Conservation (phyloP, 129 eudicot species). For the Lactuca sativa region DNA sequence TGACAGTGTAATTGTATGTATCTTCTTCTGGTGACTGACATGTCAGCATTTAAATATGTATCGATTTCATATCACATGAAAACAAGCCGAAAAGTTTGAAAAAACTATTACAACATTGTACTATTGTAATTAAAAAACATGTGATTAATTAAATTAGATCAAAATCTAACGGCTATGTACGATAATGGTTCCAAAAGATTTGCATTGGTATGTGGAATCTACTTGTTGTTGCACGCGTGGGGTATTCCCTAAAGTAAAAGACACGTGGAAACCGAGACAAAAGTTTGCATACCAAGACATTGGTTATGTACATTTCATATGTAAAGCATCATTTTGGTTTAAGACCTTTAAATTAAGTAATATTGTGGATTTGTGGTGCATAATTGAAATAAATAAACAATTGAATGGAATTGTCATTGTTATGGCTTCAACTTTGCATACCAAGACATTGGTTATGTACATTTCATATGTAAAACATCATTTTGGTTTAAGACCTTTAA, state of each 20-base stretch:
- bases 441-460: conserved; percentile 7
- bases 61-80: conserved; percentile 19
- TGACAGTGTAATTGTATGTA: conserved; percentile 26
- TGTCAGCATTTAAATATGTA: conserved; percentile 1
- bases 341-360: background rate
- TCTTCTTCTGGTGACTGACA: conserved; percentile 17
- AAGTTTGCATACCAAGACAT: conserved; percentile 12
- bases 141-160: background rate
- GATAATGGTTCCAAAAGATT: background rate
- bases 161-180: conserved; percentile 20
- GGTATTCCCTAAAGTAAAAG: background rate
- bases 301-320: background rate
- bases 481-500: background rate
- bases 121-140: conserved; percentile 7
- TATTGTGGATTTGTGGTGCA: too few species aligned
- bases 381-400: too few species aligned
- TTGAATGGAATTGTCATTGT: too few species aligned
- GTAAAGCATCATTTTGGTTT: background rate
- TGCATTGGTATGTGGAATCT: conserved; percentile 21
- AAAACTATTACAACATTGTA: background rate
- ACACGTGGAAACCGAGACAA: conserved; percentile 8
- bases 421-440: background rate
- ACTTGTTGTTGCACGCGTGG: conserved; percentile 21
- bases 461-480: conserved; percentile 4
- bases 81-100: conserved; percentile 37